Evolutionary conservation across 805 yeast species (phyloP), one percentile per base, ranked within the genome.

Genomic region (Lachancea mirantina): DNA sequence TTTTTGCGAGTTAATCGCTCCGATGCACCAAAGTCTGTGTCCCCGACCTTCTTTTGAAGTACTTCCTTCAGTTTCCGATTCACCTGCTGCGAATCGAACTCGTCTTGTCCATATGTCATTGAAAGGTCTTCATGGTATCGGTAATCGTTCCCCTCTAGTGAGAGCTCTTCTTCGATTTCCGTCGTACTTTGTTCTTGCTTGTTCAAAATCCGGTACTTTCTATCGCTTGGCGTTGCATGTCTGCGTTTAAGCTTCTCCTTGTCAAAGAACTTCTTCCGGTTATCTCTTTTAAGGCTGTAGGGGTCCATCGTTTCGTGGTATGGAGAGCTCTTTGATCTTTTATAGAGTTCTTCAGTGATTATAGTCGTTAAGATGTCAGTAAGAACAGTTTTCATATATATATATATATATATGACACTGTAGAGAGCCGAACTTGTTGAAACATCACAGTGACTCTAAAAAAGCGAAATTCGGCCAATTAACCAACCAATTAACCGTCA

Each of bases 261-360:
- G 34, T 64, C 69, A 34, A 57, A 64, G 37, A 61, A 64, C 46
- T 59, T 61, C 52, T 59, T 62, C 8, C 68, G 46, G 39, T 64
- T 64, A 39, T 63, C 69, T 23, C 51, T 43, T 48, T 64, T 64
- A 19, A 61, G 29, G 24, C 44, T 48, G 40, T 36, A 52, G 2
- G 50, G 41, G 30, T 51, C 57, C 57, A 52, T 50, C 6, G 13
- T 14, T 11, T 8, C 14, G 11, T 23, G 6, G 25, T 22, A 6
- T 22, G 13, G 8, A 7, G n/a, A 6, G 14, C 6, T n/a, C 8
- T 22, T n/a, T 11, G 8, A n/a, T 11, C 24, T 22, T 22, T 22
- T 22, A 7, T n/a, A 22, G 14, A 14, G 24, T 11, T 22, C 24
- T n/a, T 22, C 24, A 14, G 5, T 7, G 24, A 22, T n/a, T 11